A percentile compares a stretch with the other conserved stretches of the same genome.
phyloP scores from a whole-genome alignment of 1,284 basidiomycete genomes.

The Thecaphora thlaspeos region DNA sequence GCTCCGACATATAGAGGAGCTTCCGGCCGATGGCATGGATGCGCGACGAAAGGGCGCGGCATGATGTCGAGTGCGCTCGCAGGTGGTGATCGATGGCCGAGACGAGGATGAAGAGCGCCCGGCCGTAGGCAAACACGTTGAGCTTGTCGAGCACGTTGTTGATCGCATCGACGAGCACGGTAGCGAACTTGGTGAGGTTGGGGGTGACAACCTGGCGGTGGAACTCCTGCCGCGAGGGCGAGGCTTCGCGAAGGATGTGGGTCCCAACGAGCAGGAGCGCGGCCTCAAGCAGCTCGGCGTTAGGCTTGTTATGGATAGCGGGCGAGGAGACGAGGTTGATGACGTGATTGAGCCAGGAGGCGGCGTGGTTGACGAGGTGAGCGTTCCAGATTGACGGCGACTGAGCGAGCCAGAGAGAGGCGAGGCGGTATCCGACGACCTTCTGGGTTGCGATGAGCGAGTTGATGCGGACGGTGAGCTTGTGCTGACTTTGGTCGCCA shows the following conservation, averaged over 20 bases:
- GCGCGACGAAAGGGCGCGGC: slow-evolving; percentile 25
- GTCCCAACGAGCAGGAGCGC: slow-evolving; percentile 12
- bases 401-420: slow-evolving; percentile 30
- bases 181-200: slow-evolving; percentile 20
- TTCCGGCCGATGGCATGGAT: slow-evolving; percentile 25
- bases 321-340: slow-evolving; percentile 22
- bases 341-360: slow-evolving; percentile 28
- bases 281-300: slow-evolving; percentile 16
- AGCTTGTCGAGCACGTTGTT: background rate
- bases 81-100: slow-evolving; percentile 17
- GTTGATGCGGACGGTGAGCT: slow-evolving; percentile 32
- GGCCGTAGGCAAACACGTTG: slow-evolving; percentile 1
- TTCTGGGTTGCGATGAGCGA: slow-evolving; percentile 31
- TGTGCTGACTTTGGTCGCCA: slow-evolving; percentile 23
- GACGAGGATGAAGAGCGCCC: slow-evolving; percentile 12
- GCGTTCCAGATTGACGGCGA: slow-evolving; percentile 23
- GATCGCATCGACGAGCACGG: slow-evolving; percentile 8
- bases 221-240: slow-evolving; percentile 32
- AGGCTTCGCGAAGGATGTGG: slow-evolving; percentile 23
- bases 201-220: slow-evolving; percentile 39
- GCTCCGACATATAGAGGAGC: slow-evolving; percentile 21
- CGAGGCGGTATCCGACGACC: slow-evolving; percentile 23
- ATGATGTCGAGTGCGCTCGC: slow-evolving; percentile 26
- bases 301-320: slow-evolving; percentile 9
- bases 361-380: slow-evolving; percentile 23